Percentiles rank a stretch among this genome's conserved stretches.
Conservation (phyloP, 2,329 filamentous ascomycete genomes). For the Pseudopithomyces maydicus region DNA sequence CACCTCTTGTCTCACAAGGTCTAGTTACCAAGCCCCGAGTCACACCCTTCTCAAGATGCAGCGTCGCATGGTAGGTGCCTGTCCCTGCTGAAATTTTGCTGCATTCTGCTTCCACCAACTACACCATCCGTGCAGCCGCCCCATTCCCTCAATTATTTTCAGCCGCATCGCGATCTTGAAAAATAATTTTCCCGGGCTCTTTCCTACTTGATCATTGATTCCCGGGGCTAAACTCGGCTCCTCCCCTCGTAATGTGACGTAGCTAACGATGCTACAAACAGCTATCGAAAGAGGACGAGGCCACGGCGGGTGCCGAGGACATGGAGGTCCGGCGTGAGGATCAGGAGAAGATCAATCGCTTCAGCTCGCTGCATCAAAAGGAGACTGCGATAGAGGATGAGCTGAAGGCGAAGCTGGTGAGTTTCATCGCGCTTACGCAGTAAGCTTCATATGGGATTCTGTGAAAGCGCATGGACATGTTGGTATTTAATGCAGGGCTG, state of each 20-base stretch:
- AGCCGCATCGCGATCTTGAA: not conserved
- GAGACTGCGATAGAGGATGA: constrained; percentile 80
- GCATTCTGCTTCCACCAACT: not conserved
- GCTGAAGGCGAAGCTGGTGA: constrained; percentile 76
- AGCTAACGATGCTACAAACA: constrained; percentile 48
- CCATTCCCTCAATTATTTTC: not conserved
- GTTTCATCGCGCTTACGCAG: constrained; percentile 33
- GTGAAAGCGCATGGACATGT: not conserved
- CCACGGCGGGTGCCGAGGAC: constrained; percentile 72
- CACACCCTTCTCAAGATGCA: constrained; percentile 6
- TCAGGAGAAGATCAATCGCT: constrained; percentile 98
- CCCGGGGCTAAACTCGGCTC: not conserved
- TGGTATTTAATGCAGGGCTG: not conserved
- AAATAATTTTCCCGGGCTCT: not conserved
- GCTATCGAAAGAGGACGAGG: constrained; percentile 95
- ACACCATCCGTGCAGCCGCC: not conserved
- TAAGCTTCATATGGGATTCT: not conserved
- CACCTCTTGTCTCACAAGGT: not conserved
- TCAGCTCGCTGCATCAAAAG: constrained; percentile 90
- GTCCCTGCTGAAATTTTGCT: not conserved
- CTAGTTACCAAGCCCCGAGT: not conserved
- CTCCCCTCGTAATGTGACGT: not conserved
- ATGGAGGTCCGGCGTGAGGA: constrained; percentile 94
- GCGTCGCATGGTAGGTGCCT: constrained; percentile 13
- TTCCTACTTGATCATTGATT: not conserved